Percentiles rank a stretch among this genome's conserved stretches.
Conservation (phyloP, 2,329 filamentous ascomycete genomes). For the Colletotrichum truncatum region DNA sequence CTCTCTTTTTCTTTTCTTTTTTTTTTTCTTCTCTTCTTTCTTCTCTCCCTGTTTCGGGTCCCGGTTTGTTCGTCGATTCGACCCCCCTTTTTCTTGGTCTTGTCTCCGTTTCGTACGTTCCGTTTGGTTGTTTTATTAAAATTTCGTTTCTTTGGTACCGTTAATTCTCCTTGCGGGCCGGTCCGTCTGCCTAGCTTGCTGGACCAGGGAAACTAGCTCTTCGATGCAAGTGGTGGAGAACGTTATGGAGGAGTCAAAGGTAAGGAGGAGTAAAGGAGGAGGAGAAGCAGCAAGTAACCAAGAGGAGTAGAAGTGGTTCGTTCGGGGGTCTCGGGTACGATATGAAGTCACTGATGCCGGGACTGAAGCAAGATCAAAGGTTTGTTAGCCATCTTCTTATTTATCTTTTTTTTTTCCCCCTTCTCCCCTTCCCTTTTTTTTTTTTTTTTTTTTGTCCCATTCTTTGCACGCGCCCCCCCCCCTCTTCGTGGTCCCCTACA, state of each 20-base stretch:
- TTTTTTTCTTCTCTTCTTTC: background rate
- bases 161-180: conserved; percentile 16
- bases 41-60: background rate
- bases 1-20: background rate
- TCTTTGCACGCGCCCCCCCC: conserved; percentile 7
- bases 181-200: conserved; percentile 24
- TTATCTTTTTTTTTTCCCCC: conserved; percentile 11
- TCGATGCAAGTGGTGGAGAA: conserved; percentile 22
- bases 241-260: conserved; percentile 12
- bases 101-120: background rate
- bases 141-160: background rate
- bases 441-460: background rate
- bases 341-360: conserved; percentile 26
- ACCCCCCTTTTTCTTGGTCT: background rate
- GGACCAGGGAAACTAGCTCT: conserved; percentile 7
- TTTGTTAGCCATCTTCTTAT: conserved; percentile 31
- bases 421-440: background rate
- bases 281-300: conserved; percentile 6
- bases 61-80: background rate
- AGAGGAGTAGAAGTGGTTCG: conserved; percentile 29
- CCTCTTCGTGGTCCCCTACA: conserved; percentile 12
- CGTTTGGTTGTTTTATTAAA: conserved; percentile 6
- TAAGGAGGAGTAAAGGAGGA: conserved; percentile 7
- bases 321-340: conserved; percentile 20
- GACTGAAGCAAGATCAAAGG: conserved; percentile 17